phyloP scores from a whole-genome alignment of 805 yeast genomes.

The Myxozyma sirexii region DNA sequence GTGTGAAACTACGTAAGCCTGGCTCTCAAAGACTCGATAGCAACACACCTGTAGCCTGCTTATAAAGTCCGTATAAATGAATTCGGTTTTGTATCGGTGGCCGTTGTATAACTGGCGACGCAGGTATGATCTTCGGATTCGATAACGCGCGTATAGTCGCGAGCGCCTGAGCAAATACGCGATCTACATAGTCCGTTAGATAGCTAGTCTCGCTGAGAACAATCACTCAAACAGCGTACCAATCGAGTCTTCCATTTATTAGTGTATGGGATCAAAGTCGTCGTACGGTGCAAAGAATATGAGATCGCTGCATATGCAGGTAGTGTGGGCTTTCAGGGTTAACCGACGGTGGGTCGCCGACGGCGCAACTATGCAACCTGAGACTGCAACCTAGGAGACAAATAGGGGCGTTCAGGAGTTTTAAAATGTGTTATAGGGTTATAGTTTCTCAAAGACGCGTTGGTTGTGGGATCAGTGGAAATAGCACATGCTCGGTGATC shows the following conservation, averaged over 20 bases:
- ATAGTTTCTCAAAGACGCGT: no score
- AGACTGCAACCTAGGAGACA: no score
- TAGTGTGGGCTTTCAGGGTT: no score
- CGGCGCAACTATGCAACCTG: no score
- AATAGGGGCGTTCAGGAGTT: no score
- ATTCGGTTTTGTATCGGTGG: constrained; percentile 75
- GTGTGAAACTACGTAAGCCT: no score
- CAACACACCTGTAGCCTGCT: constrained; percentile 67
- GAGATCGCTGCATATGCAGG: no score
- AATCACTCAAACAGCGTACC: constrained; percentile 7
- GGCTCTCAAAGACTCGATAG: neutral
- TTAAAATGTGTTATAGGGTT: no score
- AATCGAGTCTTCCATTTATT: constrained; percentile 23
- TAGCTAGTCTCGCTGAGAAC: neutral
- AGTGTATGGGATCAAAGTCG: no score
- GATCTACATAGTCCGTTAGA: constrained; percentile 48
- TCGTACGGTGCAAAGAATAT: no score
- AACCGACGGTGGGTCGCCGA: no score
- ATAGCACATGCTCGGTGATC: neutral
- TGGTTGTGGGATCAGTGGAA: no score
- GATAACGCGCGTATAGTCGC: constrained; percentile 75
- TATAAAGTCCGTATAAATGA: constrained; percentile 76
- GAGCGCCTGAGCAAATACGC: constrained; percentile 81
- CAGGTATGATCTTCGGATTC: constrained; percentile 19
- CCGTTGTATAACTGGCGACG: constrained; percentile 60